These are phyloP conservation scores for Sporothrix pallida DNA, from an alignment of 2,329 filamentous ascomycete species.

Conservation along the genomic window DNA sequence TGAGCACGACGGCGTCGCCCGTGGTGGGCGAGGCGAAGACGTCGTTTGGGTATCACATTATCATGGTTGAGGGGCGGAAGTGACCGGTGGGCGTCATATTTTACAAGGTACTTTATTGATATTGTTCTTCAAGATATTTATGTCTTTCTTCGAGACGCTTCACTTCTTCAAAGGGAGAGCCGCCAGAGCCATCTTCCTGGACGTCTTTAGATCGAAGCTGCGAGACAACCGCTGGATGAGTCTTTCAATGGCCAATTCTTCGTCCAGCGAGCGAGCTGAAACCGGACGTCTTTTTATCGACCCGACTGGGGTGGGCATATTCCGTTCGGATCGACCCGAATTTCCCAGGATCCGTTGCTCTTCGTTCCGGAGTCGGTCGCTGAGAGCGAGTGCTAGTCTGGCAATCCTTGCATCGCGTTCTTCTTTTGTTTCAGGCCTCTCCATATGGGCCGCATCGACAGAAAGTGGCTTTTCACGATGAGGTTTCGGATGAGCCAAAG, in stretches of 20 bases:
- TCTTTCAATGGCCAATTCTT: background rate
- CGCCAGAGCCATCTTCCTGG: background rate
- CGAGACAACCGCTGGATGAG: background rate
- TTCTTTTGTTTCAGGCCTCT: background rate
- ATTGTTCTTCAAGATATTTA: background rate
- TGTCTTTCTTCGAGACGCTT: background rate
- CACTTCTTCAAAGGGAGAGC: background rate
- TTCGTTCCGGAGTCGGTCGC: background rate
- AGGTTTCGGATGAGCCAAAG: background rate
- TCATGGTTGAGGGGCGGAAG: slow-evolving; percentile 72
- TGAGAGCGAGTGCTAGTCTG: background rate
- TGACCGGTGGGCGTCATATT: slow-evolving; percentile 40
- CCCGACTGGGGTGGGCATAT: background rate
- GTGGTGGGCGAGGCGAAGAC: slow-evolving; percentile 75
- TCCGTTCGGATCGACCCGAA: background rate
- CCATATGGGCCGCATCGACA: too few species aligned
- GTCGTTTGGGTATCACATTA: slow-evolving; percentile 76
- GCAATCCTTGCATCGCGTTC: slow-evolving; percentile 18
- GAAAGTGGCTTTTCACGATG: background rate
- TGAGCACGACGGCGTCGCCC: slow-evolving; percentile 67
- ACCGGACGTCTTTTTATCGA: background rate
- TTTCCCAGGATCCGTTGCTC: slow-evolving; percentile 15
- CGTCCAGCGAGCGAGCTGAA: background rate
- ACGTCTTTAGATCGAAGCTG: slow-evolving; percentile 9
- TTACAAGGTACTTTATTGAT: background rate